Evolutionary conservation across 352 stramenopile genomes (phyloP), one percentile per base, ranked within the genome.

Genomic region (Globisporangium paroecandrum): DNA sequence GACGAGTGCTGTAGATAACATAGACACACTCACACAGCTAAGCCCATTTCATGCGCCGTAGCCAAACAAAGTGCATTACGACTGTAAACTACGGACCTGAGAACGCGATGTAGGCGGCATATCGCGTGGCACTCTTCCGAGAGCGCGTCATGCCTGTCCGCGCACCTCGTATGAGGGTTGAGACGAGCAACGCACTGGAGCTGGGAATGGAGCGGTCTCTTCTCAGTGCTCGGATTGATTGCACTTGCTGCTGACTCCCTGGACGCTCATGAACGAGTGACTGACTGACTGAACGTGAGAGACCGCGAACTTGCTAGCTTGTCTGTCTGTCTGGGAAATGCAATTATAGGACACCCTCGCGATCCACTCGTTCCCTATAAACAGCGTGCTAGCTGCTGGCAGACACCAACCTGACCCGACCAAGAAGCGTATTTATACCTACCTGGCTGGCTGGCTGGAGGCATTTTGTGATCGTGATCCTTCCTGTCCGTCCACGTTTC

Each of bases 381-480:
- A 59, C 54, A 59, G 36, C 27, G 22, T 18, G 36, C 1, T 34
- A 36, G 24, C n/a, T 29, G 51, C n/a, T 34, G 29, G 12, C 38
- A 36, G 32, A 32, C 7, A 46, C 38, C 36, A 9, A 22, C 18
- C 18, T 34, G 55, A 60, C 27, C 55, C 18, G 13, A 27, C 18
- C 41, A 18, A 51, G 55, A 43, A 43, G 15, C 55, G 29, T 60
- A 60, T 46, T 46, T 46, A 60, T 60, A 59, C 54, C n/a, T 41
- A n/a, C 15, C 15, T 36, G 7, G 5, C 32, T 36, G 32, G 7
- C 32, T 36, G 32, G 32, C 32, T 36, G 32, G 32, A 32, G 27
- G 27, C 27, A 32, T 32, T 20, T 47, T n/a, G 38, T n/a, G 41
- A 49, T 49, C 41, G 41, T 15, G 41, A 49, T 49, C 41, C 41